Evolutionary conservation across 2,329 filamentous ascomycete genomes (phyloP).

Genomic region (Pseudocercospora ulei): DNA sequence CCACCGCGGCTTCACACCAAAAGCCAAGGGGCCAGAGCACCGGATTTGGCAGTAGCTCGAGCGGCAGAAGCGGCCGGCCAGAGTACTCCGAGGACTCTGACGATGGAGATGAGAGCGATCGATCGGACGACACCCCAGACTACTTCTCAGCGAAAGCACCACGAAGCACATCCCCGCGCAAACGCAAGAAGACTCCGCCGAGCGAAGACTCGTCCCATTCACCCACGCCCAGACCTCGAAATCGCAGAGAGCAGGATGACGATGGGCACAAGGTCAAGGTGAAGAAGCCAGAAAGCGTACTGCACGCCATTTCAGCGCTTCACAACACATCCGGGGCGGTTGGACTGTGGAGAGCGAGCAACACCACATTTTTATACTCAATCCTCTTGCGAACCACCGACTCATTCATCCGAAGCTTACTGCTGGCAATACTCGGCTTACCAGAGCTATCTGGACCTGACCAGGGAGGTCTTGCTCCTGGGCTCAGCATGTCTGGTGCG

Average conservation of each 20-base stretch:
- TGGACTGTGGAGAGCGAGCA: constrained; percentile 90
- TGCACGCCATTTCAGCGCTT: constrained; percentile 75
- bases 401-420: constrained; percentile 79
- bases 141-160: constrained; percentile 72
- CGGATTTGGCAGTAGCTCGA: constrained; percentile 10
- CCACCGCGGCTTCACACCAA: constrained; percentile 29
- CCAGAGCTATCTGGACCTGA: constrained; percentile 77
- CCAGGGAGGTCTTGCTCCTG: constrained; percentile 50
- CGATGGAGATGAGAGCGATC: constrained; percentile 19
- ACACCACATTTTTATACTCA: constrained; percentile 84
- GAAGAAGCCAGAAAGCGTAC: constrained; percentile 66
- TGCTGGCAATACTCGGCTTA: constrained; percentile 83
- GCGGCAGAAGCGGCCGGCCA: constrained; percentile 15
- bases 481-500: constrained; percentile 42
- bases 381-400: constrained; percentile 78
- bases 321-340: constrained; percentile 84
- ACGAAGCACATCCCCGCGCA: constrained; percentile 40
- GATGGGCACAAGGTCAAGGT: constrained; percentile 54
- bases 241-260: constrained; percentile 22
- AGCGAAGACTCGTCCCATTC: constrained; percentile 24
- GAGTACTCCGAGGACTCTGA: constrained; percentile 24
- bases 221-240: constrained; percentile 28
- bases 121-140: constrained; percentile 52
- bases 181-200: constrained; percentile 30
- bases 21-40: constrained; percentile 22